A percentile compares a stretch with the other conserved stretches of the same genome.
Evolutionary conservation across 1,284 basidiomycete species (phyloP).

Genomic region (Tremellales sp.): DNA sequence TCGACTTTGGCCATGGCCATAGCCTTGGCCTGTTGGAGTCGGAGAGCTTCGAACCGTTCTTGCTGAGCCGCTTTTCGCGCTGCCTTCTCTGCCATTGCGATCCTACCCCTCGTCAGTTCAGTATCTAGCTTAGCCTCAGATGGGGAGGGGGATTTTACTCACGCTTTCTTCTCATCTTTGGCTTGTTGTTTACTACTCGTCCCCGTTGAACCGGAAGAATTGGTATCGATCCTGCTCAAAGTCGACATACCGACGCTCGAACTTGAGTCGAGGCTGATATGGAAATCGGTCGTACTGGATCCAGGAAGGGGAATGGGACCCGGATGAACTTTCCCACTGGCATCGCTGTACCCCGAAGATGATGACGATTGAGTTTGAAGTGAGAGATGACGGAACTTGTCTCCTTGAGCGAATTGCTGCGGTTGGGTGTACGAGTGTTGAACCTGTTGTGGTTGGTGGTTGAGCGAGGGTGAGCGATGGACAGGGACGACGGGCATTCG

Average conservation of each 20-base stretch:
- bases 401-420: no score
- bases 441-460: no score
- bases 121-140: not conserved
- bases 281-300: not conserved
- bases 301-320: not conserved
- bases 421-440: no score
- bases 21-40: slow-evolving; percentile 32
- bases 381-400: not conserved
- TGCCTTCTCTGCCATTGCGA: slow-evolving; percentile 23
- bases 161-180: slow-evolving; percentile 30
- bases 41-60: slow-evolving; percentile 35
- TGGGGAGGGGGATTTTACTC: slow-evolving; percentile 7
- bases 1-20: slow-evolving; percentile 26
- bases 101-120: slow-evolving; percentile 10
- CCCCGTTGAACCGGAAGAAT: slow-evolving; percentile 23
- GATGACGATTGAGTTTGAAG: not conserved
- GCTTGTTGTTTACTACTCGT: slow-evolving; percentile 19
- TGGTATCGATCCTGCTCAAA: slow-evolving; percentile 11
- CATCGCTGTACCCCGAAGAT: not conserved
- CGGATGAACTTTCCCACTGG: not conserved
- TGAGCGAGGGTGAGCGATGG: no score
- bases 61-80: slow-evolving; percentile 27
- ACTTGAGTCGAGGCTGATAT: not conserved
- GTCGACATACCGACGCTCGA: slow-evolving; percentile 2
- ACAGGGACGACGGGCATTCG: not conserved